phyloP scores from a whole-genome alignment of 2,329 filamentous ascomycete species.

The Trichoderma sp. region DNA sequence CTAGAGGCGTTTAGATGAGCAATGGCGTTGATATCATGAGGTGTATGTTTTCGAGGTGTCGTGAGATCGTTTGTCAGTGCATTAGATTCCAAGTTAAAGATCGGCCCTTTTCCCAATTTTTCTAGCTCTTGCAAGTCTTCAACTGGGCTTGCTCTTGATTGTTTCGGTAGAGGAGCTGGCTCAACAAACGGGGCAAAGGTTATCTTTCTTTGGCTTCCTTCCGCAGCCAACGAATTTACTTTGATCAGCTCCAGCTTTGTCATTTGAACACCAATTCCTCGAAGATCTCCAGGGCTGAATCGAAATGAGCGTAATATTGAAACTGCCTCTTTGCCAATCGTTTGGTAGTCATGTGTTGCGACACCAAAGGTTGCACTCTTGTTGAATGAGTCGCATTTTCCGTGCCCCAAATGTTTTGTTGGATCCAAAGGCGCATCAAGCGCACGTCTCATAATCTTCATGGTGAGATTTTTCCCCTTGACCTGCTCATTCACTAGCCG shows the following conservation, averaged over 20 bases:
- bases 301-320: slow-evolving; percentile 79
- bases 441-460: slow-evolving; percentile 92
- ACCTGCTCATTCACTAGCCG: slow-evolving; percentile 81
- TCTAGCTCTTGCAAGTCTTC: slow-evolving; percentile 52
- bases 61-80: slow-evolving; percentile 60
- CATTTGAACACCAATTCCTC: slow-evolving; percentile 90
- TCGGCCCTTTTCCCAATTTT: slow-evolving; percentile 39
- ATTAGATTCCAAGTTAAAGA: slow-evolving; percentile 46
- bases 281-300: slow-evolving; percentile 88
- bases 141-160: slow-evolving; percentile 51
- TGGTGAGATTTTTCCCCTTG: slow-evolving; percentile 83
- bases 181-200: slow-evolving; percentile 65
- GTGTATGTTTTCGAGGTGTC: slow-evolving; percentile 57
- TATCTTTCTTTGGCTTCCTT: slow-evolving; percentile 79
- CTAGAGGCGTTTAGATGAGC: slow-evolving; percentile 77
- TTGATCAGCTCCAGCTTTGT: slow-evolving; percentile 87
- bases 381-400: slow-evolving; percentile 92
- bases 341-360: slow-evolving; percentile 73
- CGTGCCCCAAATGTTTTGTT: slow-evolving; percentile 90
- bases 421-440: slow-evolving; percentile 88
- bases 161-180: slow-evolving; percentile 47
- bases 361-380: slow-evolving; percentile 84
- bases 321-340: slow-evolving; percentile 81
- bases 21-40: slow-evolving; percentile 60
- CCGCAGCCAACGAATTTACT: slow-evolving; percentile 54